phyloP scores from a whole-genome alignment of 345 rosid species.

The Excoecaria agallocha region DNA sequence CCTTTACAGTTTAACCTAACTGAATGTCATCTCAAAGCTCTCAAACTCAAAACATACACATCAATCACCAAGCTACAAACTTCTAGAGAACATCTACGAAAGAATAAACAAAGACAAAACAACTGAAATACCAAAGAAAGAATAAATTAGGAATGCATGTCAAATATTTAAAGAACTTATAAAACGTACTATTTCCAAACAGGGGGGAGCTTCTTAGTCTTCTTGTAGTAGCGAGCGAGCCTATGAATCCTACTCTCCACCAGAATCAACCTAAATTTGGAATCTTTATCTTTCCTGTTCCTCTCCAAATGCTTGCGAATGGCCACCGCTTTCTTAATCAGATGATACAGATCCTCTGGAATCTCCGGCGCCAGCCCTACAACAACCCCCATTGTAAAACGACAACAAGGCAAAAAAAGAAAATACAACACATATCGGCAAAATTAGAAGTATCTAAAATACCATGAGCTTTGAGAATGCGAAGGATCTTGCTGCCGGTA shows the following conservation, averaged over 20 bases:
- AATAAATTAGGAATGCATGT: neutral
- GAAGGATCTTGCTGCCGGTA: constrained; percentile 65
- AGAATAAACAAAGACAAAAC: neutral
- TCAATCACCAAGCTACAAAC: neutral
- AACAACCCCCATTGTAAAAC: neutral
- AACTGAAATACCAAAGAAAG: neutral
- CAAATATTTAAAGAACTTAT: neutral
- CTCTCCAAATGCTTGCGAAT: constrained; percentile 93
- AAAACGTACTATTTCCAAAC: constrained; percentile 81
- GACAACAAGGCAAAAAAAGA: neutral
- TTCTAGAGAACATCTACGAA: neutral
- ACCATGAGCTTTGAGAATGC: constrained; percentile 68
- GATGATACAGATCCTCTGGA: constrained; percentile 83
- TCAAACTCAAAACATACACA: neutral
- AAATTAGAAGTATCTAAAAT: neutral
- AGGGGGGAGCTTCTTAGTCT: constrained; percentile 91
- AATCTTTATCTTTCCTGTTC: constrained; percentile 94
- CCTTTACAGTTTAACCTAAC: neutral
- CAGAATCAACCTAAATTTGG: constrained; percentile 83
- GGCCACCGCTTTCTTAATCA: constrained; percentile 90
- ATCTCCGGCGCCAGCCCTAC: constrained; percentile 85
- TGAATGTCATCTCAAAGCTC: neutral
- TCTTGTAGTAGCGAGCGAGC: constrained; percentile 91
- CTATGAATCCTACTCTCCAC: constrained; percentile 94
- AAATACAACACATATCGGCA: neutral